These are phyloP conservation scores for Taphrina deformans DNA, from an alignment of 1,139 yeast species.

Conservation along the genomic window DNA sequence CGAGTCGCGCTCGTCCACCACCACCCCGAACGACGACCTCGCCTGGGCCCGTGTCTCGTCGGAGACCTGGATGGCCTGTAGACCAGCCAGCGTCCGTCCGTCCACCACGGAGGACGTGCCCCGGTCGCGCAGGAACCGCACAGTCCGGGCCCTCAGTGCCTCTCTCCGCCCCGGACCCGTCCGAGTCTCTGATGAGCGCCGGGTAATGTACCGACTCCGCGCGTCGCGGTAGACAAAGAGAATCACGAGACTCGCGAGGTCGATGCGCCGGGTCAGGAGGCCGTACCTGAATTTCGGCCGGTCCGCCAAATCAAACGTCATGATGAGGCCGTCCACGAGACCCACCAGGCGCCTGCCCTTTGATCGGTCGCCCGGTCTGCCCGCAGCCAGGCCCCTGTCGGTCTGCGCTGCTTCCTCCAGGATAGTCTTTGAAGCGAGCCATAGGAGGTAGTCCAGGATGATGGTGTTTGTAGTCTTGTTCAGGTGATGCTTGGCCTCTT, in stretches of 20 bases:
- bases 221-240: constrained; percentile 18
- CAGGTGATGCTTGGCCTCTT: constrained; percentile 10
- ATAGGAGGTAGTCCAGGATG: constrained; percentile 31
- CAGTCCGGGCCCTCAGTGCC: neutral
- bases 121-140: neutral
- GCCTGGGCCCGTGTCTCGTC: neutral
- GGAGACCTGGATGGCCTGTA: neutral
- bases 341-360: constrained; percentile 30
- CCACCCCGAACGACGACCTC: neutral
- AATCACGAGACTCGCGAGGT: constrained; percentile 27
- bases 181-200: constrained; percentile 7
- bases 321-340: constrained; percentile 30
- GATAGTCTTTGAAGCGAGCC: constrained; percentile 29
- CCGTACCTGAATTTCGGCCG: constrained; percentile 9
- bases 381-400: neutral
- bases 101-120: neutral
- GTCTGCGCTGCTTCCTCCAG: neutral
- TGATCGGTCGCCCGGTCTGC: neutral
- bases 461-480: constrained; percentile 31
- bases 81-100: neutral
- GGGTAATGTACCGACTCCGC: constrained; percentile 7
- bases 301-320: constrained; percentile 11
- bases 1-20: neutral
- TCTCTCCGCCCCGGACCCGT: neutral
- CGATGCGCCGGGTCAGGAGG: constrained; percentile 11